Evolutionary conservation across 306 rosid species (phyloP).

Genomic region (Glycyrrhiza uralensis): DNA sequence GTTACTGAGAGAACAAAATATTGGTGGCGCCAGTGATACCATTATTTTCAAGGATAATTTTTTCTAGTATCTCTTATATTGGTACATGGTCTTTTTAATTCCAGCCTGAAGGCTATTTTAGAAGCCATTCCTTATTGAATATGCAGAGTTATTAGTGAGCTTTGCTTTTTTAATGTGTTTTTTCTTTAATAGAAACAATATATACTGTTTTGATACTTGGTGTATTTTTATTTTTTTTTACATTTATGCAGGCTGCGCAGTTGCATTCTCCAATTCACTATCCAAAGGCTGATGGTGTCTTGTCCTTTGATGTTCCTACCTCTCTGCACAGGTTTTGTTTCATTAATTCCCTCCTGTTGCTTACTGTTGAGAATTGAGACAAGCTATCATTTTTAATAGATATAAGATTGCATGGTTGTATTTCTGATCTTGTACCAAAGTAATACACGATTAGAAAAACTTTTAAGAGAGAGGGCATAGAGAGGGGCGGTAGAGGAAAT

Average conservation of each 20-base stretch:
- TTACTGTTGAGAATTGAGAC: conserved; percentile 24
- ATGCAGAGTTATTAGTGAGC: neutral
- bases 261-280: conserved; percentile 71
- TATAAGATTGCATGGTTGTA: neutral
- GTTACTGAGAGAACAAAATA: neutral
- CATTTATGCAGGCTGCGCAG: conserved; percentile 53
- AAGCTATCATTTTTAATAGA: neutral
- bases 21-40: no score
- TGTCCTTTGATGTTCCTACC: conserved; percentile 84
- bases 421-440: neutral
- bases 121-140: neutral
- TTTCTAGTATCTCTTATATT: neutral
- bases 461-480: neutral
- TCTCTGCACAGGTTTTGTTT: conserved; percentile 85
- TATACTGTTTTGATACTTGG: neutral
- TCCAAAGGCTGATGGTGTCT: conserved; percentile 81
- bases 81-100: neutral
- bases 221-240: neutral
- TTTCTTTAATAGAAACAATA: neutral
- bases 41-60: no score
- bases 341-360: conserved; percentile 3
- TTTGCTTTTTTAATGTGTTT: conserved; percentile 5
- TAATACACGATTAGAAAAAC: neutral
- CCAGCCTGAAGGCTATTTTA: neutral
- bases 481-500: neutral